Percentiles rank a stretch among this genome's conserved stretches.
Conservation (phyloP, 768 basidiomycete genomes). For the Xerocomus spinulosus region DNA sequence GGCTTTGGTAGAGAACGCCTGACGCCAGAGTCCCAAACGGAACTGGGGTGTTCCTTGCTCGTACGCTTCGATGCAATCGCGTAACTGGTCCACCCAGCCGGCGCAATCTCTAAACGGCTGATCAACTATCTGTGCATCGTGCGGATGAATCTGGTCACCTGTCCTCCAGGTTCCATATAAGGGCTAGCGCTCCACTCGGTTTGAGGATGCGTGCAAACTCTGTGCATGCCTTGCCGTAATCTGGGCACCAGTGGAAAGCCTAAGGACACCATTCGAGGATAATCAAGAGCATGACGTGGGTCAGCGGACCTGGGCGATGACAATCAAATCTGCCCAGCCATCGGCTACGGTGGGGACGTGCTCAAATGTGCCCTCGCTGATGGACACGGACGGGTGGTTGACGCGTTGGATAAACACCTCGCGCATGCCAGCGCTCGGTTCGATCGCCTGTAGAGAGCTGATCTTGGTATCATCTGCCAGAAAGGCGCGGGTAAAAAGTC, state of each 20-base stretch:
- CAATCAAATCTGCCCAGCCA: conserved; percentile 72
- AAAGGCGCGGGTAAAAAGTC: conserved; percentile 82
- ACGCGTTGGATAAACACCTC: conserved; percentile 57
- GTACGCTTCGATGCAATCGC: conserved; percentile 62
- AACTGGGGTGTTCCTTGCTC: conserved; percentile 81
- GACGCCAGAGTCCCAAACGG: conserved; percentile 70
- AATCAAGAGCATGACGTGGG: conserved; percentile 4
- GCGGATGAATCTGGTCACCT: conserved; percentile 35
- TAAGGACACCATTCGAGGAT: conserved; percentile 28
- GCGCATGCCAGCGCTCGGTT: conserved; percentile 89
- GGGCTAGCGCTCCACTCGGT: conserved; percentile 61
- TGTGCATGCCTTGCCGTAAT: conserved; percentile 62
- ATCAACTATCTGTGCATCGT: neutral
- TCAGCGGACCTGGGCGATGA: conserved; percentile 63
- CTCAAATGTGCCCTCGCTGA: conserved; percentile 69
- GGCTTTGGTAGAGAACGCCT: conserved; percentile 56
- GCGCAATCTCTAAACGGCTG: conserved; percentile 44
- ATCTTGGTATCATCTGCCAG: conserved; percentile 62
- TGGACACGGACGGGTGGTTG: conserved; percentile 46
- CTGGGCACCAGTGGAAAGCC: conserved; percentile 94
- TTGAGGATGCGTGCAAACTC: conserved; percentile 83
- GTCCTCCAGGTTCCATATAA: conserved; percentile 93
- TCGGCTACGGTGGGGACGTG: conserved; percentile 48
- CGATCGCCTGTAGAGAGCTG: conserved; percentile 59
- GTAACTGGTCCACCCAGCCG: conserved; percentile 70